These are phyloP conservation scores for Cyclotella sp. DNA, from an alignment of 108 stramenopile genomes.

Conservation along the genomic window DNA sequence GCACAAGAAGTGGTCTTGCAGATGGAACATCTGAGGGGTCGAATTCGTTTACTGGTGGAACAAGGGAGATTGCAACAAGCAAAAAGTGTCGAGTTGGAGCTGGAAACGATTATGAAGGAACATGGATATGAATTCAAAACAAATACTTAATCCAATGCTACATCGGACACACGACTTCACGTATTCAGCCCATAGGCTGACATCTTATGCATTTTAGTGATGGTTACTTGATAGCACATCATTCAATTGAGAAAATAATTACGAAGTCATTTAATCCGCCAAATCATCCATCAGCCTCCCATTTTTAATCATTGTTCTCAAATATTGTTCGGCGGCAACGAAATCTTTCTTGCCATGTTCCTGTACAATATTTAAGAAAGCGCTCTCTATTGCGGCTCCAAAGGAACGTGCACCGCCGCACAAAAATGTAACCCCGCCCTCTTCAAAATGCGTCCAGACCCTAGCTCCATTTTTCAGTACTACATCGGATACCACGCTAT, in stretches of 20 bases:
- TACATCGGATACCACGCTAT: conserved; percentile 54
- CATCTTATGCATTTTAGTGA: too few relatives aligned
- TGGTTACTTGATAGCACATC: too few relatives aligned
- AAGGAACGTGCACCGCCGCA: conserved; percentile 77
- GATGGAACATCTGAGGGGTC: conserved; percentile 49
- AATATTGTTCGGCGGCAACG: conserved; percentile 58
- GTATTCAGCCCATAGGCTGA: too few relatives aligned
- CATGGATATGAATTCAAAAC: conserved; percentile 47
- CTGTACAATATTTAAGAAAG: conserved; percentile 59
- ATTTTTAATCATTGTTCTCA: conserved; percentile 52
- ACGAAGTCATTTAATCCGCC: conserved; percentile 41
- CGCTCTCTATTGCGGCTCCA: conserved; percentile 65
- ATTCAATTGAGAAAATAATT: not conserved
- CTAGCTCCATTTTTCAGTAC: conserved; percentile 35
- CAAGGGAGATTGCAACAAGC: conserved; percentile 60
- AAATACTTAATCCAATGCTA: not conserved
- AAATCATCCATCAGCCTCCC: conserved; percentile 65
- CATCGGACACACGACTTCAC: not conserved
- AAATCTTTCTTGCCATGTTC: conserved; percentile 54
- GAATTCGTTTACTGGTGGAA: conserved; percentile 49
- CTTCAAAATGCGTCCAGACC: conserved; percentile 53
- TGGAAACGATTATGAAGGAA: conserved; percentile 59
- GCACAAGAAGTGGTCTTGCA: conserved; percentile 24
- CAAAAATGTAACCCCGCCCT: conserved; percentile 61
- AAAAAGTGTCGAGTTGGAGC: conserved; percentile 40